Conservation (phyloP, 257 asterid genomes). For the Solanum megistacrolobum region DNA sequence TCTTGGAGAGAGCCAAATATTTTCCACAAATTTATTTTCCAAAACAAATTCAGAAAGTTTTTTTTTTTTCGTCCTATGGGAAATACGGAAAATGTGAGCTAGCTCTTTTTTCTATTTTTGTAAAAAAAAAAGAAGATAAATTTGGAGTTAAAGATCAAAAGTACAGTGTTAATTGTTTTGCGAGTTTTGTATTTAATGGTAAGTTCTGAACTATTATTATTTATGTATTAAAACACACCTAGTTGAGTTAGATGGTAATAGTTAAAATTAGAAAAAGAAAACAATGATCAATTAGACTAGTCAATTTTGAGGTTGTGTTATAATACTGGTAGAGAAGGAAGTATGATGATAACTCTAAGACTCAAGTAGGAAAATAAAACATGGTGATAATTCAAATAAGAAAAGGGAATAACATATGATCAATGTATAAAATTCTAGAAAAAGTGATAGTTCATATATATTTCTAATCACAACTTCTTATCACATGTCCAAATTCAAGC, state of each 20-base stretch:
- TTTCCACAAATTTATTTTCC: neutral
- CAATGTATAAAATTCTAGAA: neutral
- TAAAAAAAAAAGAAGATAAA: neutral
- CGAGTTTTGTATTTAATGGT: neutral
- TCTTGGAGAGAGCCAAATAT: neutral
- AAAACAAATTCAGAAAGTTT: neutral
- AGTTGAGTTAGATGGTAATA: neutral
- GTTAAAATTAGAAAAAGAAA: no score
- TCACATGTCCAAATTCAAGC: neutral
- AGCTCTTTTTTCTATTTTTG: neutral
- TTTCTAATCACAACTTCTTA: neutral
- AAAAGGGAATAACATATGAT: neutral
- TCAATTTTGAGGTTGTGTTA: neutral
- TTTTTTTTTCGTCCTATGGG: neutral
- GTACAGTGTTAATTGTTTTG: neutral
- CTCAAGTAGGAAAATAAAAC: neutral
- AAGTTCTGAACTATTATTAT: no score
- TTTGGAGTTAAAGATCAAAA: neutral
- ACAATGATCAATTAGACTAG: accelerated
- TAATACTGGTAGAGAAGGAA: neutral
- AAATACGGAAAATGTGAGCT: neutral
- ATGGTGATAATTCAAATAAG: neutral
- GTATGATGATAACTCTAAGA: neutral
- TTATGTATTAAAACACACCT: neutral
- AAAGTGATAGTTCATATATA: neutral